Percentiles rank a stretch among this genome's conserved stretches.
phyloP scores from a whole-genome alignment of 306 rosid genomes.

The Ormosia semicastrata region DNA sequence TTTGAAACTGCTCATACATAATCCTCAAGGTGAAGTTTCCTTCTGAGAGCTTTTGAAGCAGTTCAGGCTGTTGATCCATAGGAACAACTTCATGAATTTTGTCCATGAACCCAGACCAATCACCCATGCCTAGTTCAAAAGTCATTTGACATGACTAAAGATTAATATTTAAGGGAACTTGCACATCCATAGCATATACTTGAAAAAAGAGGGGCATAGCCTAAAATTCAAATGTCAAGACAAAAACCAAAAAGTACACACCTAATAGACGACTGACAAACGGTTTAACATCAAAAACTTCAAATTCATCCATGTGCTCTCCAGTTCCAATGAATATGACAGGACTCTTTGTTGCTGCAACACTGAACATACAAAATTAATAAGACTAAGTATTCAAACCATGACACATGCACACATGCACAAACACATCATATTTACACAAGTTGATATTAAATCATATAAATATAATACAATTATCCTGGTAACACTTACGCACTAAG shows the following conservation, averaged over 20 bases:
- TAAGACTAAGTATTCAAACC: slow-evolving; percentile 19
- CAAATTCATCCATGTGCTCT: slow-evolving; percentile 90
- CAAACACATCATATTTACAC: background rate
- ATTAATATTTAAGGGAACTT: background rate
- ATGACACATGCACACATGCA: background rate
- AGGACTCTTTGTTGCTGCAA: slow-evolving; percentile 91
- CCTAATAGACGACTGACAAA: slow-evolving; percentile 90
- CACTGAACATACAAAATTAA: slow-evolving; percentile 44
- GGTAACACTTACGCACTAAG: slow-evolving; percentile 74
- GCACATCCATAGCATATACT: background rate
- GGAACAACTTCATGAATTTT: slow-evolving; percentile 93
- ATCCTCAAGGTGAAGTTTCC: slow-evolving; percentile 76
- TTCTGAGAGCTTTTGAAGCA: slow-evolving; percentile 78
- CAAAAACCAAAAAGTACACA: slow-evolving; percentile 18
- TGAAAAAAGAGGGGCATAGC: background rate
- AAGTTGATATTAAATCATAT: slow-evolving; percentile 1
- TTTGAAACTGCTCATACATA: slow-evolving; percentile 80
- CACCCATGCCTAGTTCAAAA: slow-evolving; percentile 72
- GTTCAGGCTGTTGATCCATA: slow-evolving; percentile 88
- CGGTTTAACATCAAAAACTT: slow-evolving; percentile 81
- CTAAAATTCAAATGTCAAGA: background rate
- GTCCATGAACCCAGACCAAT: slow-evolving; percentile 84
- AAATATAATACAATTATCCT: background rate
- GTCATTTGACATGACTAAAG: background rate
- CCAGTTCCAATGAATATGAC: slow-evolving; percentile 84